Evolutionary conservation across 768 basidiomycete genomes (phyloP).

Genomic region (Serendipita sp.): DNA sequence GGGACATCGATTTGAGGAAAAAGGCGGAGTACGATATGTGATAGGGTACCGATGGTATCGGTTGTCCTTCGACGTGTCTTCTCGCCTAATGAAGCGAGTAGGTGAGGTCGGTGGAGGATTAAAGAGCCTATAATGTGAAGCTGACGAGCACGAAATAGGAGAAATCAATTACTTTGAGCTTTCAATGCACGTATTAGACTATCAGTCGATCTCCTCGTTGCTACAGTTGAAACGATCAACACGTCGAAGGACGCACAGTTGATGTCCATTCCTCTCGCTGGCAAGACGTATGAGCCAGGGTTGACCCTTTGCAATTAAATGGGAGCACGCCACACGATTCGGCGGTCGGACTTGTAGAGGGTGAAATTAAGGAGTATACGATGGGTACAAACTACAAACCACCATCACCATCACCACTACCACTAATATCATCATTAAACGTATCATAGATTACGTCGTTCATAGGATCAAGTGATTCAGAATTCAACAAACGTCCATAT

Average conservation of each 20-base stretch:
- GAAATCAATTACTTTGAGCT: no score
- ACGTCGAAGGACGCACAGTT: conserved; percentile 29
- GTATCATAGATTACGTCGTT: neutral
- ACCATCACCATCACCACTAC: neutral
- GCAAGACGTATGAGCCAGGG: conserved; percentile 24
- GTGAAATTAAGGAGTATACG: conserved; percentile 45
- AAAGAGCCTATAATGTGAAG: no score
- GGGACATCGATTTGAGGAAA: no score
- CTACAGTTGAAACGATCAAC: conserved; percentile 36
- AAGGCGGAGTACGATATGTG: no score
- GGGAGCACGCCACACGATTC: conserved; percentile 40
- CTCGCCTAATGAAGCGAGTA: no score
- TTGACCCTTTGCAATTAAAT: conserved; percentile 36
- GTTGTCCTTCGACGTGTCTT: no score
- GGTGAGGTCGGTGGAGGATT: no score
- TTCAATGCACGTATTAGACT: no score
- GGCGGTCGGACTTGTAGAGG: conserved; percentile 31
- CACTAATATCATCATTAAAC: conserved; percentile 4
- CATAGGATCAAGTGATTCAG: conserved; percentile 37
- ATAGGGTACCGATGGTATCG: no score
- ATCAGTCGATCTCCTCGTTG: no score
- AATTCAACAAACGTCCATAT: conserved; percentile 33
- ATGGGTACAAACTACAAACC: conserved; percentile 18
- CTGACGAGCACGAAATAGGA: no score
- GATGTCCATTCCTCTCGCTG: conserved; percentile 30